A percentile compares a stretch with the other conserved stretches of the same genome.
These are phyloP conservation scores for Curvularia verruculosa DNA, from an alignment of 2,329 filamentous ascomycete genomes.

Conservation along the genomic window DNA sequence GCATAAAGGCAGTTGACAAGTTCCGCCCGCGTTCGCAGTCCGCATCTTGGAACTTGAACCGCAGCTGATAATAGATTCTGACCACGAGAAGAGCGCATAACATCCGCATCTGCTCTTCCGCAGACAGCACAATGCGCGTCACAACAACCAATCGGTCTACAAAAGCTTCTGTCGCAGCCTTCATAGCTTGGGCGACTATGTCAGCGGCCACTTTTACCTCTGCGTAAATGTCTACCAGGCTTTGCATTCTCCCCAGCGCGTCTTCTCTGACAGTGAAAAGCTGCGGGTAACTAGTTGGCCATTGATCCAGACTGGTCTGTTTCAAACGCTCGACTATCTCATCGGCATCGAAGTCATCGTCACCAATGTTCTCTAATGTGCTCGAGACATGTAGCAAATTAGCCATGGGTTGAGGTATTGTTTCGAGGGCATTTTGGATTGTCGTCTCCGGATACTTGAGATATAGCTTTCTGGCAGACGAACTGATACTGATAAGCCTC, in stretches of 20 bases:
- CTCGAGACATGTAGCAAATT: neutral
- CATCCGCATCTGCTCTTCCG: neutral
- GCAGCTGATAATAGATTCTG: neutral
- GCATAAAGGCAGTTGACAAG: neutral
- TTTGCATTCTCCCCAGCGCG: neutral
- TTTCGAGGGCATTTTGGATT: neutral
- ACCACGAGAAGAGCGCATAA: neutral
- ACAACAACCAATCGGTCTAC: neutral
- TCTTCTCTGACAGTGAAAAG: neutral
- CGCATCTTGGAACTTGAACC: neutral
- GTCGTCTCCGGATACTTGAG: neutral
- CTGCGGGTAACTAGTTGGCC: neutral
- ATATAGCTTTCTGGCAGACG: neutral
- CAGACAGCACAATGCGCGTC: neutral
- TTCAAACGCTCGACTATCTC: neutral
- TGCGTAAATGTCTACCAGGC: neutral
- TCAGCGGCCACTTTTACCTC: neutral
- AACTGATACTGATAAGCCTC: neutral
- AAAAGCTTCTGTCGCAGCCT: neutral
- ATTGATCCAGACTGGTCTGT: neutral
- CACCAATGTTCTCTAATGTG: neutral
- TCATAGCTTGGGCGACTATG: neutral
- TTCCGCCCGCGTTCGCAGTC: too few species aligned
- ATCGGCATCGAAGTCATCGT: neutral
- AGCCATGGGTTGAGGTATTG: neutral